phyloP scores from a whole-genome alignment of 2,329 filamentous ascomycete genomes.

The Ceratocystis albifundus region DNA sequence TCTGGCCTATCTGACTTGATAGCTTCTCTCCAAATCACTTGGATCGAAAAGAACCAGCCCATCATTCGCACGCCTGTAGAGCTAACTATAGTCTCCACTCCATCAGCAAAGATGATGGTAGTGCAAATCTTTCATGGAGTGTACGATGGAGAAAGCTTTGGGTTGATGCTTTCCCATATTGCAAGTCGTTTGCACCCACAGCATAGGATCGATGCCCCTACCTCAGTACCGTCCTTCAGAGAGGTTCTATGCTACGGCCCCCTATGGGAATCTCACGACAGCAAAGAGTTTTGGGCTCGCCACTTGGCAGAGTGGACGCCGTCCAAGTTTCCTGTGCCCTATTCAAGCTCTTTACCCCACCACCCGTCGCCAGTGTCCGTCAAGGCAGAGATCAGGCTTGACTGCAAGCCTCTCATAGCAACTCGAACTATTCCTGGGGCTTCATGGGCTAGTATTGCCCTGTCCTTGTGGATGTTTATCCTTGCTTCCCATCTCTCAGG shows the following conservation, averaged over 20 bases:
- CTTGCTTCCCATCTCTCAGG: conserved; percentile 41
- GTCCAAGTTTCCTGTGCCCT: conserved; percentile 20
- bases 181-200: background rate
- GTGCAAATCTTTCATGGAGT: conserved; percentile 73
- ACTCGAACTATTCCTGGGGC: conserved; percentile 51
- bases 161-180: conserved; percentile 45
- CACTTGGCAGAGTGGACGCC: conserved; percentile 36
- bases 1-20: background rate
- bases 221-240: conserved; percentile 39
- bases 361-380: background rate
- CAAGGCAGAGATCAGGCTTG: conserved; percentile 27
- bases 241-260: conserved; percentile 60
- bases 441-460: conserved; percentile 66
- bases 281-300: conserved; percentile 53
- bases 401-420: conserved; percentile 38
- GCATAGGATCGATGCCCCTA: background rate
- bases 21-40: conserved; percentile 32
- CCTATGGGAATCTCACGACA: conserved; percentile 37
- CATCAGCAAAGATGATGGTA: conserved; percentile 35
- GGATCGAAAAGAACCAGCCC: conserved; percentile 43
- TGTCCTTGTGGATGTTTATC: conserved; percentile 60
- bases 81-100: conserved; percentile 33
- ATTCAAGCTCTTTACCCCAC: background rate
- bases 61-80: conserved; percentile 43
- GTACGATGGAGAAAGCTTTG: conserved; percentile 74